Base-by-base conservation (phyloP, 805 yeast genomes). In the Lipomyces kockii region DNA sequence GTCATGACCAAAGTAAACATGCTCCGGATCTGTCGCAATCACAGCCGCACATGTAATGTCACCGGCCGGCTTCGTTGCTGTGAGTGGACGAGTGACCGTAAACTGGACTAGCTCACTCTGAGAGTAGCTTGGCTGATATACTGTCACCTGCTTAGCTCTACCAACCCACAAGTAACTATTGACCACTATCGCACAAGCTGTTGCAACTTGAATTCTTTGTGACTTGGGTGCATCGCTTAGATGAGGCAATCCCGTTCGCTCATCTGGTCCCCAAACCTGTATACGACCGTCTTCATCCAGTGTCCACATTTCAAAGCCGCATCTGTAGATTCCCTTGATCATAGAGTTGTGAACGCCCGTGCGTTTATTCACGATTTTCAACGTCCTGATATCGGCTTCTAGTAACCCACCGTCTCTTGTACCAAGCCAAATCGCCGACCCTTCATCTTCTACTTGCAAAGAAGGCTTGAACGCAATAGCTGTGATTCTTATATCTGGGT, bases 1-100 rank as follows among this genome's bases (percentile, higher is more conserved):
- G 17, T 80, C 80, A 49, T 79, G 82, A 14, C 83, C 83, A 66
- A 80, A 76, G 58, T 75, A 79, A 1, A 78, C 77, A 29, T 65
- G 51, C 27, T 76, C 80, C 1, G 74, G 72, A 25, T 49, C 69
- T 57, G 57, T 25, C 20, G 69, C 71, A n/a, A 70, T 53, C 25
- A 51, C 59, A 1, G 78, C 72, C 0, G 75, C 78, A 63, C 77
- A 74, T 32, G 78, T 72, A 39, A 77, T 75, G 27, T 76, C 79
- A n/a, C 77, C 78, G 9, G 62, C 62, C 22, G 66, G 39, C 29
- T 62, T 61, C 6, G 69, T 54, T 14, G 71, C 61, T 14, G 71
- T 49, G 11, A 78, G 66, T n/a, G 77, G 78, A 46, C 75, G 59
- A 22, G 76, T 60, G 3, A 76, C 62, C 7, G 71, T 61, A 70